Conservation (phyloP, 2,329 filamentous ascomycete genomes). For the Setomelanomma holmii region DNA sequence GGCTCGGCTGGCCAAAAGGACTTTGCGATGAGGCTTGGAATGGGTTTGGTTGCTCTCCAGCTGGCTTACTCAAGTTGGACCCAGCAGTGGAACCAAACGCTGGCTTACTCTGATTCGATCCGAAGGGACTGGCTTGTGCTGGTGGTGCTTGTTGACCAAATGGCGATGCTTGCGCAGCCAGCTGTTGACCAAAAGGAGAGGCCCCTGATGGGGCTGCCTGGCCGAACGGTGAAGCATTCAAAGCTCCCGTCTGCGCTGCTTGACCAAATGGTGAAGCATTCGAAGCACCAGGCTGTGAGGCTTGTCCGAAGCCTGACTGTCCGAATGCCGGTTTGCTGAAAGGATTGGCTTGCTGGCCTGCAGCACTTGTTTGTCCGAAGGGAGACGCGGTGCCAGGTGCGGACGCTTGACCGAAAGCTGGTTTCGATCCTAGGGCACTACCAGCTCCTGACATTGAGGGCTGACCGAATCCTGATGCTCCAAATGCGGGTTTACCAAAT, state of each 20-base stretch:
- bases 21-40: constrained; percentile 25
- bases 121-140: neutral
- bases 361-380: constrained; percentile 41
- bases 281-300: constrained; percentile 47
- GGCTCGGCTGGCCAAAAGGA: constrained; percentile 45
- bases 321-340: constrained; percentile 54
- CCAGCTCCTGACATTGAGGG: constrained; percentile 38
- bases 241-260: constrained; percentile 15
- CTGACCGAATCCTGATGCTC: constrained; percentile 49
- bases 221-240: constrained; percentile 30
- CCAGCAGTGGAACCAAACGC: neutral
- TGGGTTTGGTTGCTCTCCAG: constrained; percentile 18
- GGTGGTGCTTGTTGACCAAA: constrained; percentile 10
- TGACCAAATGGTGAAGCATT: constrained; percentile 27
- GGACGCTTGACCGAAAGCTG: constrained; percentile 46
- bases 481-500: constrained; percentile 51
- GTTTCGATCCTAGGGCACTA: constrained; percentile 31
- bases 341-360: constrained; percentile 36
- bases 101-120: constrained; percentile 21
- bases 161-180: constrained; percentile 39
- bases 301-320: constrained; percentile 52
- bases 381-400: constrained; percentile 33
- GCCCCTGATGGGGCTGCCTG: neutral
- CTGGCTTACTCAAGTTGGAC: constrained; percentile 21
- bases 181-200: constrained; percentile 33